Conservation (phyloP, 2,329 filamentous ascomycete genomes). For the Pyrenochaeta sp. region DNA sequence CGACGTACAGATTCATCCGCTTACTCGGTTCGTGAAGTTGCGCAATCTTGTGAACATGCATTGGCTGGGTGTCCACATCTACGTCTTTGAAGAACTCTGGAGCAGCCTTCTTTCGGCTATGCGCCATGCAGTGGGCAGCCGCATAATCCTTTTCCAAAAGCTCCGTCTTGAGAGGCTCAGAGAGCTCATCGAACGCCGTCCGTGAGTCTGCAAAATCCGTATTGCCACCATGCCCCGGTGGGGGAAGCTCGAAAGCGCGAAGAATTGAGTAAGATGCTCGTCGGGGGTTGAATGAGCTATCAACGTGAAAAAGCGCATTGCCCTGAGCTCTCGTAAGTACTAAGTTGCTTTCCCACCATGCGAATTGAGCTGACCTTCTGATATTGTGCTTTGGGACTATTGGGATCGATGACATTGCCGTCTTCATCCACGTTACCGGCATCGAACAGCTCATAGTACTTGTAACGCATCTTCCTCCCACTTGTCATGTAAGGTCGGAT, state of each 20-base stretch:
- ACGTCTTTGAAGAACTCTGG: conserved; percentile 60
- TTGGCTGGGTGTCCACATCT: conserved; percentile 50
- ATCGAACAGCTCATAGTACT: conserved; percentile 64
- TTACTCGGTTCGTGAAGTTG: conserved; percentile 63
- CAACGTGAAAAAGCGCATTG: conserved; percentile 40
- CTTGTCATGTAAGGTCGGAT: conserved; percentile 50
- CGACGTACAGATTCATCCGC: conserved; percentile 64
- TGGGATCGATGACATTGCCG: conserved; percentile 53
- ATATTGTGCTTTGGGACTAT: conserved; percentile 53
- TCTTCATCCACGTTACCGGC: conserved; percentile 64
- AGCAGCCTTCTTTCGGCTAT: conserved; percentile 62
- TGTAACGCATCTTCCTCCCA: conserved; percentile 59
- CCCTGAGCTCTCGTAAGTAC: conserved; percentile 35
- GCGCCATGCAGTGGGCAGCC: conserved; percentile 54
- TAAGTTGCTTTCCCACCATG: background rate
- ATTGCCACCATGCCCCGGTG: conserved; percentile 32
- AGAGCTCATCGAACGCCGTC: conserved; percentile 43
- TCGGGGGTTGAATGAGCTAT: conserved; percentile 41
- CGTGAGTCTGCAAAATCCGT: conserved; percentile 39
- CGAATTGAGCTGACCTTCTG: conserved; percentile 23
- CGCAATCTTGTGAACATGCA: conserved; percentile 58
- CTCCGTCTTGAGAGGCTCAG: conserved; percentile 31
- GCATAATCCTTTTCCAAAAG: conserved; percentile 29
- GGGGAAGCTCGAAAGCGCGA: conserved; percentile 31
- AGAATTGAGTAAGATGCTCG: conserved; percentile 36